A percentile compares a stretch with the other conserved stretches of the same genome.
These are phyloP conservation scores for Calocera cornea DNA, from an alignment of 768 basidiomycete species.

Conservation along the genomic window DNA sequence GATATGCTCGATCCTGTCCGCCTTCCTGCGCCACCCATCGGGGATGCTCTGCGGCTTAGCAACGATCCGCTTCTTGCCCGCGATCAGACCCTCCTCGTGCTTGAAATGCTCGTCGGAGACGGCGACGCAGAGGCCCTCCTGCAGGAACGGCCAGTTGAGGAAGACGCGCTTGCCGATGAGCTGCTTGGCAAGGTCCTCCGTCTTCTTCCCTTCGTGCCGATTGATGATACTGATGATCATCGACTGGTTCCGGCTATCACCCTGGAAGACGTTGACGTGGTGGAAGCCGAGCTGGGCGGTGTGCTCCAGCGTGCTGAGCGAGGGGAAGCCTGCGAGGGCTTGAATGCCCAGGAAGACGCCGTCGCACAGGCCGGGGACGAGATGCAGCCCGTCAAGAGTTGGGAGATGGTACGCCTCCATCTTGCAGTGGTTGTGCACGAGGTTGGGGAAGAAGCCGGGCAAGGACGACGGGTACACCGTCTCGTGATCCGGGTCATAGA, in stretches of 20 bases:
- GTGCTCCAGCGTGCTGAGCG: conserved; percentile 77
- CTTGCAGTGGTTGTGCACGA: conserved; percentile 63
- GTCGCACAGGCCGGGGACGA: conserved; percentile 74
- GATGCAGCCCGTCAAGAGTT: conserved; percentile 66
- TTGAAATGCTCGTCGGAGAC: conserved; percentile 78
- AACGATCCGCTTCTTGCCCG: conserved; percentile 37
- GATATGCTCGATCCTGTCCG: conserved; percentile 63
- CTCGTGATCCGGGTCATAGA: conserved; percentile 47
- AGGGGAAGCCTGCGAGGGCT: conserved; percentile 92
- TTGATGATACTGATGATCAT: conserved; percentile 82
- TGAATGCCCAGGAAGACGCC: conserved; percentile 75
- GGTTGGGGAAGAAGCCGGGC: conserved; percentile 86
- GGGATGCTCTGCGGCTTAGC: conserved; percentile 54
- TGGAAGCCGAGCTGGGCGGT: conserved; percentile 66
- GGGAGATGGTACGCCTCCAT: conserved; percentile 82
- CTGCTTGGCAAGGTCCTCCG: conserved; percentile 57
- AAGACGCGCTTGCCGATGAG: conserved; percentile 69
- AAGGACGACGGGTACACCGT: conserved; percentile 77
- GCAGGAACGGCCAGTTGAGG: conserved; percentile 86
- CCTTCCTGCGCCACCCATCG: conserved; percentile 64
- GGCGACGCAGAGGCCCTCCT: conserved; percentile 76
- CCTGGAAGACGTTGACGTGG: conserved; percentile 84
- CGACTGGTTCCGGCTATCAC: conserved; percentile 82
- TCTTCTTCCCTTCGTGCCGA: conserved; percentile 49
- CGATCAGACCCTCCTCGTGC: conserved; percentile 33